phyloP scores from a whole-genome alignment of 495 filamentous ascomycete genomes.

The Penicillium lagena region DNA sequence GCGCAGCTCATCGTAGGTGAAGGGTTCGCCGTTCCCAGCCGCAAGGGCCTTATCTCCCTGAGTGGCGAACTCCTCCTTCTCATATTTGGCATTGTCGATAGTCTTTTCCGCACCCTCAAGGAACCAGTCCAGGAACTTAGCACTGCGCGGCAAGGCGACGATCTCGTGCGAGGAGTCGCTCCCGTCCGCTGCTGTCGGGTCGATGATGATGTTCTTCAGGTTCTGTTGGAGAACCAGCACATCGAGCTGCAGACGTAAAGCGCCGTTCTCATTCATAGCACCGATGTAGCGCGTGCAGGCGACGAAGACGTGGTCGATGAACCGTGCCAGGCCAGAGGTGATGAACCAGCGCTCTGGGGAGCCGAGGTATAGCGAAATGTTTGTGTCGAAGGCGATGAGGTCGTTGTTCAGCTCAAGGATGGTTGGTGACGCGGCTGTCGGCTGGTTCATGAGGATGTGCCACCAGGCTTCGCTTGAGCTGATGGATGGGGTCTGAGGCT shows the following conservation, averaged over 20 bases:
- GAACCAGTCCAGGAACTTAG: conserved; percentile 77
- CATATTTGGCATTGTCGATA: conserved; percentile 55
- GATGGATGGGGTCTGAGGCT: conserved; percentile 42
- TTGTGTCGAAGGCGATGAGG: conserved; percentile 78
- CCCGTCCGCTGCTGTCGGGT: conserved; percentile 7
- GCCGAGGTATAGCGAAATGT: conserved; percentile 62
- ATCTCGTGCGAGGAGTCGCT: conserved; percentile 28
- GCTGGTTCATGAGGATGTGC: conserved; percentile 65
- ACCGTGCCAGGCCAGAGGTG: conserved; percentile 60
- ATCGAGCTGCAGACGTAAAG: conserved; percentile 77
- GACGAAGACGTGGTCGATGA: conserved; percentile 66
- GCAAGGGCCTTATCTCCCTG: conserved; percentile 30
- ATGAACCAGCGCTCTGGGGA: conserved; percentile 59
- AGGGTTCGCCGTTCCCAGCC: conserved; percentile 41
- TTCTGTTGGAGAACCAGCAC: conserved; percentile 93
- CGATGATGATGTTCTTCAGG: conserved; percentile 72
- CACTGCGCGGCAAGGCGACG: conserved; percentile 61
- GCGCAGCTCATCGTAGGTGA: conserved; percentile 80
- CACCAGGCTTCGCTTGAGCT: conserved; percentile 55
- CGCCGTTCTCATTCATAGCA: conserved; percentile 70
- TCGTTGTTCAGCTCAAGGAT: conserved; percentile 74
- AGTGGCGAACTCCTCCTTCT: conserved; percentile 36
- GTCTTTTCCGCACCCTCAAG: conserved; percentile 66
- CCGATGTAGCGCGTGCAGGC: conserved; percentile 56
- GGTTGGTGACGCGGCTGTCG: conserved; percentile 70